Conservation (phyloP, 106 monocot genomes). For the Dendrobium catenatum region DNA sequence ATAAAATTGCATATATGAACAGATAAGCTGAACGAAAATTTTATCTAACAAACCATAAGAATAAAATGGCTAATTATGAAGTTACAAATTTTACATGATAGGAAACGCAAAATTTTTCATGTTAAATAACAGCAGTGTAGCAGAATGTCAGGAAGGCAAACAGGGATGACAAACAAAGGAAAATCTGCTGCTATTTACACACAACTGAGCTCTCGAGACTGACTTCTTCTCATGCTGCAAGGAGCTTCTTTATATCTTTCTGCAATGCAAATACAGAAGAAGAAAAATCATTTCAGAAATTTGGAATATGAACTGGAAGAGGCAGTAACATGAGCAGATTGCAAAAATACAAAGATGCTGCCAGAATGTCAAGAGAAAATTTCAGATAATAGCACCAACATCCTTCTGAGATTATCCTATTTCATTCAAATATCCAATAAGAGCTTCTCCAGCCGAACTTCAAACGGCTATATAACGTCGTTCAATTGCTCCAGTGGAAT, state of each 20-base stretch:
- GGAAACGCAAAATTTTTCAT: neutral
- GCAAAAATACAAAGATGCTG: neutral
- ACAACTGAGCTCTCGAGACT: neutral
- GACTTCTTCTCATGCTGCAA: neutral
- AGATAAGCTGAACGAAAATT: too few relatives aligned
- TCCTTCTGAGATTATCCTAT: neutral
- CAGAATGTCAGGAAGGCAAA: neutral
- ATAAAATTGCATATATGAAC: too few relatives aligned
- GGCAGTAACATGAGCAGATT: neutral
- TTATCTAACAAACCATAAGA: too few relatives aligned
- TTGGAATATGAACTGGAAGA: neutral
- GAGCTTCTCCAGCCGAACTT: too few relatives aligned
- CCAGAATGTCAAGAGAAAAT: too few relatives aligned
- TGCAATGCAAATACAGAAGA: neutral
- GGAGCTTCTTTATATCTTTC: constrained; percentile 13
- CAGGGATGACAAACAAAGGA: neutral
- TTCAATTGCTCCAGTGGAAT: too few relatives aligned
- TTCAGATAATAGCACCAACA: neutral
- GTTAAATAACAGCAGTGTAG: neutral
- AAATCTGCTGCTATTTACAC: neutral
- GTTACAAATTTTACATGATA: neutral
- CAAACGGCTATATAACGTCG: too few relatives aligned
- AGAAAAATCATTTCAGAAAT: neutral
- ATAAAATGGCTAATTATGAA: too few relatives aligned
- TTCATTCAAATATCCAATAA: neutral